Base-by-base conservation (phyloP, 1,284 basidiomycete species). In the Microbotryum violaceum region DNA sequence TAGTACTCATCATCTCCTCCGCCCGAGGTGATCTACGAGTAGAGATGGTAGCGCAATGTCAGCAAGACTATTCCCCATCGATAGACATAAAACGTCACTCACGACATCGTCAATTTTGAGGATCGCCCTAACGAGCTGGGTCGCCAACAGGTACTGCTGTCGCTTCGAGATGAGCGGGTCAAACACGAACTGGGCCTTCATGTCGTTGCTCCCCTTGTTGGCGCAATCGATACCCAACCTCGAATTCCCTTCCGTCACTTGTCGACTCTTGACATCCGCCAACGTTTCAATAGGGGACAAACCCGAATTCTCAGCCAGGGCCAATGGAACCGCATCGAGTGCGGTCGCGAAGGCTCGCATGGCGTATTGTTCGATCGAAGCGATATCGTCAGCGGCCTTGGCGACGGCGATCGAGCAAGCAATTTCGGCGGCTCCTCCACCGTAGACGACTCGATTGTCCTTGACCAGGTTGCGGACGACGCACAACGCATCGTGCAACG, bases 331-430 rank as follows among this genome's bases (percentile, higher is more conserved):
- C 12, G 92, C 83, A 73, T 98, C 94, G 9, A 99, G 79, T 12
- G 94, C 94, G 33, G 89, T 88, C 1, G 94, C 84, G 74, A 97
- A 99, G 20, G 94, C 93, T 50, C 94, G 88, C 93, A 98, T 97
- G 1, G 94, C 94, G 74, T 99, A 99, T 80, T 99, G 94, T 78
- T 99, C 94, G 72, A 99, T 94, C 10, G 90, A 83, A 2, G 94
- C 87, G 71, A 96, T 97, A 87, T 94, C 86, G 75, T 99, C 96
- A 20, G 94, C 94, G 55, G 89, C 91, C 75, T 91, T 89, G 59
- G 88, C 80, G 4, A 99, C 93, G 25, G 94, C 92, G 60, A 98
- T 83, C 29, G 91, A 86, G 67, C 88, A 93, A 71, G 89, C 92
- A 73, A 98, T 97, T 76, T 98, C 94, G 8, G 94, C 93, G 2